phyloP scores from a whole-genome alignment of 176 grass and related monocot genomes.

The Neostapfia colusana region DNA sequence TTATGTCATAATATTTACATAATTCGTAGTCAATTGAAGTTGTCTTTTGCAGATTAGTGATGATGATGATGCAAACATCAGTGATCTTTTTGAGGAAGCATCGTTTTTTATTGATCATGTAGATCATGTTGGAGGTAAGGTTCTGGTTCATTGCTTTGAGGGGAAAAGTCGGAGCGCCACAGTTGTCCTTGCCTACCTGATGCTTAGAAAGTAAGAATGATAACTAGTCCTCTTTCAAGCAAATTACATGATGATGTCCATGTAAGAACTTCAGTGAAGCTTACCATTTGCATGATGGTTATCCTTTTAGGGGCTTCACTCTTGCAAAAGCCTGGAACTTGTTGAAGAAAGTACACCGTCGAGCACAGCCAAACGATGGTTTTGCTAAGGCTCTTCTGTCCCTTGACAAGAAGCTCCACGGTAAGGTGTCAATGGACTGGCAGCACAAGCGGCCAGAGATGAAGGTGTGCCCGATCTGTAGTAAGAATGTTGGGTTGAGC shows the following conservation, averaged over 20 bases:
- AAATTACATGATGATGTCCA: background rate
- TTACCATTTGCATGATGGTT: background rate
- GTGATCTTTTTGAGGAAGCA: constrained; percentile 80
- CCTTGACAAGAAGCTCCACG: constrained; percentile 77
- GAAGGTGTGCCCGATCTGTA: constrained; percentile 91
- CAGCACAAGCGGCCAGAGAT: constrained; percentile 84
- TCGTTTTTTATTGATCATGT: constrained; percentile 68
- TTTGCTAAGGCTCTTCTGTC: constrained; percentile 71
- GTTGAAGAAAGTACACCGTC: constrained; percentile 80
- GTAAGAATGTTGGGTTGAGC: constrained; percentile 82
- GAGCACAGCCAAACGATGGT: constrained; percentile 84
- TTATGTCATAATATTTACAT: background rate
- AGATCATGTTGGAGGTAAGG: constrained; percentile 59
- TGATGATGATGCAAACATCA: constrained; percentile 89
- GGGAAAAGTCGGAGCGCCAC: constrained; percentile 95
- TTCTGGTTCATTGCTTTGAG: constrained; percentile 94
- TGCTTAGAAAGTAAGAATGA: constrained; percentile 76
- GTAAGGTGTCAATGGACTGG: constrained; percentile 86
- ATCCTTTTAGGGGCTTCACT: constrained; percentile 54
- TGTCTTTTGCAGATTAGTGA: constrained; percentile 70
- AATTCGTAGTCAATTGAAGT: constrained; percentile 10
- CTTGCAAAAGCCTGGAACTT: constrained; percentile 76
- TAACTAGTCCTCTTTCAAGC: background rate
- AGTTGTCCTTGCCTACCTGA: constrained; percentile 76
- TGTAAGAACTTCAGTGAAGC: background rate